A percentile compares a stretch with the other conserved stretches of the same genome.
Conservation (phyloP, 345 rosid species). For the Pistacia vera region DNA sequence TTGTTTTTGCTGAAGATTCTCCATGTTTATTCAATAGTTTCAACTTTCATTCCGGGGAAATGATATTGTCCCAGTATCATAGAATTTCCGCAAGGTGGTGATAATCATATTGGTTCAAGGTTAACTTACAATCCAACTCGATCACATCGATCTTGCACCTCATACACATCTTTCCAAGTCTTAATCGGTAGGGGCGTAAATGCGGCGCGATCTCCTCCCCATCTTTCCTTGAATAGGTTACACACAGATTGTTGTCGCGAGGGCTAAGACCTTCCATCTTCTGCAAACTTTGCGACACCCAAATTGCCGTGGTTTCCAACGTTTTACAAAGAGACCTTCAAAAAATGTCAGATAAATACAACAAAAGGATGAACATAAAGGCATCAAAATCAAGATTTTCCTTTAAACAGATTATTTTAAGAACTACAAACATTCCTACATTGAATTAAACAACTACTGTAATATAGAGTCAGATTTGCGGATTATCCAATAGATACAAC, state of each 20-base stretch:
- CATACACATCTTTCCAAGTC: slow-evolving; percentile 59
- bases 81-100: too few relatives aligned
- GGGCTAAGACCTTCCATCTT: slow-evolving; percentile 55
- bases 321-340: background rate
- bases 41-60: too few relatives aligned
- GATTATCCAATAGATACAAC: background rate
- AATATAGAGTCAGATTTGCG: background rate
- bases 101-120: background rate
- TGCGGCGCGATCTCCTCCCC: slow-evolving; percentile 56
- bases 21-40: too few relatives aligned
- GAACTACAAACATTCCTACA: background rate
- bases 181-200: slow-evolving; percentile 39
- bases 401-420: background rate
- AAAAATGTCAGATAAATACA: background rate
- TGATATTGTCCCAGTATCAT: too few relatives aligned
- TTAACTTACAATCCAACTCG: slow-evolving; percentile 57
- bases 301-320: slow-evolving; percentile 6
- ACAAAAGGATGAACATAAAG: background rate
- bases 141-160: slow-evolving; percentile 61
- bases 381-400: background rate
- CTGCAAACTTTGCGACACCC: slow-evolving; percentile 49
- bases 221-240: slow-evolving; percentile 51
- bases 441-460: background rate
- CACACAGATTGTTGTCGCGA: slow-evolving; percentile 44
- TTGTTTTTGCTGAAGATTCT: too few relatives aligned